Evolutionary conservation across 2,329 filamentous ascomycete genomes (phyloP).

Genomic region (Fusarium palustre): DNA sequence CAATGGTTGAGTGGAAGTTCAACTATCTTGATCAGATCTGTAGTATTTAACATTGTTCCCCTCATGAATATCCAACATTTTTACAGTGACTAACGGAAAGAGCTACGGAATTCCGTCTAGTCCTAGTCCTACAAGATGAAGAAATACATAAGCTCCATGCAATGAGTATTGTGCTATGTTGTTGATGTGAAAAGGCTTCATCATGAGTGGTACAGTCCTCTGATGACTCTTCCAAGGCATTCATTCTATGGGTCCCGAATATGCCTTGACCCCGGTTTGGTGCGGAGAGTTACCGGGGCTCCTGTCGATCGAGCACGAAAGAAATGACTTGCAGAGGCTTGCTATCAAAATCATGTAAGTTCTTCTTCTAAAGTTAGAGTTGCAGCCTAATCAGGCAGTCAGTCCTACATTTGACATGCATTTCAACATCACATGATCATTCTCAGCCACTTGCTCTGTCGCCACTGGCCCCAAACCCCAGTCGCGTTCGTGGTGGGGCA

Average conservation of each 20-base stretch:
- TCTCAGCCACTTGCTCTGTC: neutral
- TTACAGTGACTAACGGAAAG: neutral
- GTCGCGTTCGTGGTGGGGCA: conserved; percentile 6
- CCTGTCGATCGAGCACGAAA: neutral
- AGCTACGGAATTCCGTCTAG: neutral
- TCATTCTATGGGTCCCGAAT: conserved; percentile 3
- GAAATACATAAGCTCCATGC: neutral
- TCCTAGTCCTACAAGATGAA: neutral
- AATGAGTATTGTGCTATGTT: neutral
- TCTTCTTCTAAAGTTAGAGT: neutral
- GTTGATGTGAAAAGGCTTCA: neutral
- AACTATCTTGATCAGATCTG: neutral
- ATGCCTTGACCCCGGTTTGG: conserved; percentile 11
- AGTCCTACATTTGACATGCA: neutral
- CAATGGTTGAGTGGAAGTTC: neutral
- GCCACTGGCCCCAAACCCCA: neutral
- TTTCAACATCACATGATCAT: conserved; percentile 30
- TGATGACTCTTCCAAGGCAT: conserved; percentile 26
- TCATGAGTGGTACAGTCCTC: conserved; percentile 11
- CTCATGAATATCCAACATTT: too few relatives aligned
- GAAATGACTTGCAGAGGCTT: neutral
- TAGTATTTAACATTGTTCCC: neutral
- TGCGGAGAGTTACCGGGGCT: neutral
- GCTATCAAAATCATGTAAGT: neutral
- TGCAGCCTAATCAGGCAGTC: neutral